Evolutionary conservation across 2,329 filamentous ascomycete genomes (phyloP).

Genomic region (Pleomassaria siparia): DNA sequence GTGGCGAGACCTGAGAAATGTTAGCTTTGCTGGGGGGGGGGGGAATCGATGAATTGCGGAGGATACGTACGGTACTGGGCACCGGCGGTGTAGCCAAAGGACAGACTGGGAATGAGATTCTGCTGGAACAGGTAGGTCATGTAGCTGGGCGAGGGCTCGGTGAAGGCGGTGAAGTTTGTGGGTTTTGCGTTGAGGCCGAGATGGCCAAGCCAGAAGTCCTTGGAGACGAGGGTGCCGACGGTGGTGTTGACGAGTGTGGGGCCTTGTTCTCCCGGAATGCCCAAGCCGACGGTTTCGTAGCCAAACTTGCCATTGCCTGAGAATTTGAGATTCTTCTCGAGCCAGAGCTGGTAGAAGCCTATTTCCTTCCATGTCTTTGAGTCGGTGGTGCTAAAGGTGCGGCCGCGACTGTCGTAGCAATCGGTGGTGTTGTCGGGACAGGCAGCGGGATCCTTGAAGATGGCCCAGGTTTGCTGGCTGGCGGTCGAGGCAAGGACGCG

Average conservation of each 20-base stretch:
- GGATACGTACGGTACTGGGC: conserved; percentile 66
- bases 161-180: conserved; percentile 55
- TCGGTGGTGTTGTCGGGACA: conserved; percentile 51
- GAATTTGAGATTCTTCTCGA: conserved; percentile 58
- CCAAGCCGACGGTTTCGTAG: conserved; percentile 50
- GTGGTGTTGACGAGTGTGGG: conserved; percentile 47
- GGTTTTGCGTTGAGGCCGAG: conserved; percentile 53
- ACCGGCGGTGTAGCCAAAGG: conserved; percentile 75
- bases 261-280: conserved; percentile 41
- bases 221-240: conserved; percentile 43
- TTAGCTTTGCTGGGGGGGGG: conserved; percentile 8
- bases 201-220: conserved; percentile 50
- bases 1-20: conserved; percentile 28
- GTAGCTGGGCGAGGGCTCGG: conserved; percentile 57
- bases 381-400: conserved; percentile 55
- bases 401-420: conserved; percentile 62
- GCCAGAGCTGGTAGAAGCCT: conserved; percentile 62
- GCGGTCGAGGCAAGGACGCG: conserved; percentile 66
- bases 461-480: conserved; percentile 70
- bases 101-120: conserved; percentile 68
- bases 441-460: conserved; percentile 42
- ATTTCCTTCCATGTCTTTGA: conserved; percentile 62
- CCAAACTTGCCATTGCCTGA: conserved; percentile 67
- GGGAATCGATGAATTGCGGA: not conserved
- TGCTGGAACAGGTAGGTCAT: conserved; percentile 54